Evolutionary conservation across 1,284 basidiomycete species (phyloP).

Genomic region (Melampsora americana): DNA sequence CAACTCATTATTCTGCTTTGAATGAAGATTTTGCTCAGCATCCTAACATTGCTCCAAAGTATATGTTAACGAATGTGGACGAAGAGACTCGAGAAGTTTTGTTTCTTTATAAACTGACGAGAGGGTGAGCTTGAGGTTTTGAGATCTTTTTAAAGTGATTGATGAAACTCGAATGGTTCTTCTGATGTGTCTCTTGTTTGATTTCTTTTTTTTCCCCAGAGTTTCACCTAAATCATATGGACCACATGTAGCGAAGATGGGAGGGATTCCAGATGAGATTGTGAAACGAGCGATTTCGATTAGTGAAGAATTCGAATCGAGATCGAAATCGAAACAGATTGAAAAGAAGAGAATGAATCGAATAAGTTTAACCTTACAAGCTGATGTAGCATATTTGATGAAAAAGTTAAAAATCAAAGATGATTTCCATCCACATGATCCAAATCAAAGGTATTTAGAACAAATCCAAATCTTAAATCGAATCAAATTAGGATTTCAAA

Average conservation of each 20-base stretch:
- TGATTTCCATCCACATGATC: no score
- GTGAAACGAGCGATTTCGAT: conserved; percentile 81
- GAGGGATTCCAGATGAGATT: conserved; percentile 54
- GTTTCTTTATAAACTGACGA: conserved; percentile 88
- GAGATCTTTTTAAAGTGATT: not conserved
- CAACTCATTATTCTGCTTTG: conserved; percentile 78
- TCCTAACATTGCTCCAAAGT: conserved; percentile 85
- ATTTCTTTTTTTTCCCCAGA: conserved; percentile 41
- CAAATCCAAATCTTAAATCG: no score
- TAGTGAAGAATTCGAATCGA: conserved; percentile 74
- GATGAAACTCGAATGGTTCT: not conserved
- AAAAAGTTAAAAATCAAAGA: no score
- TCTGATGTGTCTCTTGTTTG: not conserved
- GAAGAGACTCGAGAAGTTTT: conserved; percentile 82
- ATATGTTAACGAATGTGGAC: conserved; percentile 88
- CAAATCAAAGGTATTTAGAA: no score
- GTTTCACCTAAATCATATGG: conserved; percentile 50
- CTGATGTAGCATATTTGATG: conserved; percentile 39
- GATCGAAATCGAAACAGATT: conserved; percentile 57
- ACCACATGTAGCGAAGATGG: conserved; percentile 50
- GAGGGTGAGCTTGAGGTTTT: conserved; percentile 68
- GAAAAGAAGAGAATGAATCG: not conserved
- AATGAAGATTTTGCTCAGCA: conserved; percentile 85
- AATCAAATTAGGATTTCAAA: no score
- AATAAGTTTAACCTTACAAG: conserved; percentile 21